Conservation (phyloP, 1,284 basidiomycete species). For the Ceratobasidium sp. region DNA sequence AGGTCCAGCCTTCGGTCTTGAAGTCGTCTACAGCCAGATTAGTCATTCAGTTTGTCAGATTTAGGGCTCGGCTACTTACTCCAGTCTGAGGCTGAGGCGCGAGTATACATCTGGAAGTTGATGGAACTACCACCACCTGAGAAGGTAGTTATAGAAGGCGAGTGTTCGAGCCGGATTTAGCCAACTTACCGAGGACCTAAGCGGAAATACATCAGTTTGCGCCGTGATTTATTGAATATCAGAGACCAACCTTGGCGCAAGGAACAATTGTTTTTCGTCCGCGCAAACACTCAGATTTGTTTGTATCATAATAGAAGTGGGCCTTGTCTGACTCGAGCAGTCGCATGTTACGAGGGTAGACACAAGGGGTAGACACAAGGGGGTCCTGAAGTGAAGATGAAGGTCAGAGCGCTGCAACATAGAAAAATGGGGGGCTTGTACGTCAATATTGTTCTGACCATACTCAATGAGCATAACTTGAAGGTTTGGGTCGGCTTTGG, state of each 20-base stretch:
- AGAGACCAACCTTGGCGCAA: conserved; percentile 55
- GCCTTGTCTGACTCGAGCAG: conserved; percentile 66
- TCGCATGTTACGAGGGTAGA: conserved; percentile 35
- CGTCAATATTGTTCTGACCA: conserved; percentile 77
- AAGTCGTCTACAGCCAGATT: conserved; percentile 67
- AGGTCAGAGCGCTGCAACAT: background rate
- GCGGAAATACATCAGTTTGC: no score
- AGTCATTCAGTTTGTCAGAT: background rate
- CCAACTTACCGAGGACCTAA: conserved; percentile 65
- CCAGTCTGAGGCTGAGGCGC: conserved; percentile 75
- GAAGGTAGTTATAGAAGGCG: no score
- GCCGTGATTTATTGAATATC: background rate
- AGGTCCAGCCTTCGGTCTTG: conserved; percentile 74
- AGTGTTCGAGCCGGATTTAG: conserved; percentile 3
- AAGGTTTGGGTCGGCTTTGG: conserved; percentile 74
- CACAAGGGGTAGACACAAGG: conserved; percentile 23
- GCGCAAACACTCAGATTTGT: conserved; percentile 65
- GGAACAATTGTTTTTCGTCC: conserved; percentile 74
- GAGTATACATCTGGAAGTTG: conserved; percentile 56
- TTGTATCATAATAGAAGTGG: conserved; percentile 72
- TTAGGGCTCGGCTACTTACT: conserved; percentile 56
- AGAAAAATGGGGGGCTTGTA: background rate
- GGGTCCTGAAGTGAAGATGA: conserved; percentile 13
- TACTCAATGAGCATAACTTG: conserved; percentile 81
- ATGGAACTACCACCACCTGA: conserved; percentile 46